These are phyloP conservation scores for Elasticomyces elasticus DNA, from an alignment of 495 filamentous ascomycete genomes.

Conservation along the genomic window DNA sequence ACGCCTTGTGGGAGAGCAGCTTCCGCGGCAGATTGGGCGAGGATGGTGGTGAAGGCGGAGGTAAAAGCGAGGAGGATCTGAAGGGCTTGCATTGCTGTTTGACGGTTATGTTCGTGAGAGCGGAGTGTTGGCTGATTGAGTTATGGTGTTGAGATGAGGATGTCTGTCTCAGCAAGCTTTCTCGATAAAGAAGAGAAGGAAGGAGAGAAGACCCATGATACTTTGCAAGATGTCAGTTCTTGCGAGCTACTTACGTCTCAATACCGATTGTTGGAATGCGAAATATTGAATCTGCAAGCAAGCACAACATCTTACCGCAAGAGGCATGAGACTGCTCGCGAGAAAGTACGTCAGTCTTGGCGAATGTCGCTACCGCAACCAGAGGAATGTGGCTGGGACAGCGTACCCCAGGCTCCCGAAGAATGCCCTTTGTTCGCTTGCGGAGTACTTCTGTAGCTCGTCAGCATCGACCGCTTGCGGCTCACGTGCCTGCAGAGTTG, in stretches of 20 bases:
- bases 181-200: background rate
- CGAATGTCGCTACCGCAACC: slow-evolving; percentile 1
- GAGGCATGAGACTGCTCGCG: background rate
- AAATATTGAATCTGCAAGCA: background rate
- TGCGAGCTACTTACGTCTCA: background rate
- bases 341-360: background rate
- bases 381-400: slow-evolving; percentile 14
- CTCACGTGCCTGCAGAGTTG: background rate
- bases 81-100: background rate
- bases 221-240: background rate
- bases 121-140: background rate
- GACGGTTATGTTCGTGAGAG: too few species aligned
- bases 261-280: background rate
- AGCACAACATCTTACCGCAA: background rate
- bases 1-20: slow-evolving; percentile 13
- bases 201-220: background rate
- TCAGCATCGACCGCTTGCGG: slow-evolving; percentile 1
- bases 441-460: background rate
- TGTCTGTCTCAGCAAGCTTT: background rate
- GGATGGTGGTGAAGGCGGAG: background rate
- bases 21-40: background rate
- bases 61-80: background rate
- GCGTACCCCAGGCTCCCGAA: background rate
- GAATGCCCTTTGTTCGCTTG: slow-evolving; percentile 8
- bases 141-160: background rate